Percentiles rank a stretch among this genome's conserved stretches.
Evolutionary conservation across 176 grass and related monocot genomes (phyloP).

Genomic region (Sorghum bicolor): DNA sequence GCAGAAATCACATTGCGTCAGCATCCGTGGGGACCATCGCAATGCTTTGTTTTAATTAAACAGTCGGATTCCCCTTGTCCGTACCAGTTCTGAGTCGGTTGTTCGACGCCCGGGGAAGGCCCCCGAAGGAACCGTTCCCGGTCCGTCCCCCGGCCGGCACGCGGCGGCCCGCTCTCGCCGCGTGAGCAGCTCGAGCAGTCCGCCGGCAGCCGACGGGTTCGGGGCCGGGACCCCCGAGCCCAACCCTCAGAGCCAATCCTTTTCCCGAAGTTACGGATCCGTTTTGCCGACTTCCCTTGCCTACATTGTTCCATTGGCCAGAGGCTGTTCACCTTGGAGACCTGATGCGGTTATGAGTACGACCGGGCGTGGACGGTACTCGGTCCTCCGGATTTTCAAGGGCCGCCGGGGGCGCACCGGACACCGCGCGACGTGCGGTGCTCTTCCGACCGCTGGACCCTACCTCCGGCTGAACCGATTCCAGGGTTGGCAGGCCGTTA

Average conservation of each 20-base stretch:
- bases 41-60: conserved; percentile 90
- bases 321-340: conserved; percentile 64
- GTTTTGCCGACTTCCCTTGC: conserved; percentile 77
- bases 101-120: conserved; percentile 47
- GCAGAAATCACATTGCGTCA: conserved; percentile 87
- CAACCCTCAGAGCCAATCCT: conserved; percentile 70
- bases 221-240: conserved; percentile 25
- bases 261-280: conserved; percentile 75
- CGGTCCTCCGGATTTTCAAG: conserved; percentile 45
- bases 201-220: no score
- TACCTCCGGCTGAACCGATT: conserved; percentile 56
- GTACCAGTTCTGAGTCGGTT: conserved; percentile 63
- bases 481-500: conserved; percentile 60
- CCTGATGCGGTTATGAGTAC: conserved; percentile 73
- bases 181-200: no score
- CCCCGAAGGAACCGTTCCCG: not conserved
- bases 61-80: conserved; percentile 68
- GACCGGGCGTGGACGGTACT: conserved; percentile 40
- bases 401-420: conserved; percentile 39
- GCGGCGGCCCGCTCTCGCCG: no score
- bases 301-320: conserved; percentile 62
- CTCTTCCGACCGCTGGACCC: conserved; percentile 59
- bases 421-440: conserved; percentile 57
- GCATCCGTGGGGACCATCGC: conserved; percentile 67
- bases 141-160: no score